These are phyloP conservation scores for Penicillium macrosclerotiorum DNA, from an alignment of 495 filamentous ascomycete genomes.

Conservation along the genomic window DNA sequence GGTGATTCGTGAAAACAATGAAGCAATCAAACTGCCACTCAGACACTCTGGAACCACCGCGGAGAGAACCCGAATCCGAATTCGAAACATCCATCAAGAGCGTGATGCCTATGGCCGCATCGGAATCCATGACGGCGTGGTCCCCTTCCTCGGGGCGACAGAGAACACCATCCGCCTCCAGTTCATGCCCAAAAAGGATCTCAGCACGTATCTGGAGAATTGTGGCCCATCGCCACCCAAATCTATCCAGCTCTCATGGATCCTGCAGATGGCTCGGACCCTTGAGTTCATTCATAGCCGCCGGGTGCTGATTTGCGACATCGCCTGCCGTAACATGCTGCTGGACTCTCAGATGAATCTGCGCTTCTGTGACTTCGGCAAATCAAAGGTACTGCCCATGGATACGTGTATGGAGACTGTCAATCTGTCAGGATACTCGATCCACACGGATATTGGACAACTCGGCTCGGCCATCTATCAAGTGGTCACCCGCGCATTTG, in stretches of 20 bases:
- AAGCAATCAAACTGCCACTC: too few relatives aligned
- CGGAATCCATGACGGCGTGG: not conserved
- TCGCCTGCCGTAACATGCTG: conserved; percentile 28
- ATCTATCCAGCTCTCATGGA: not conserved
- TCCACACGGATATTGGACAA: conserved; percentile 26
- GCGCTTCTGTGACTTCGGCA: conserved; percentile 31
- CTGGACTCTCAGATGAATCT: conserved; percentile 28
- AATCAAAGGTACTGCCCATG: conserved; percentile 25
- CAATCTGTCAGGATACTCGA: conserved; percentile 24
- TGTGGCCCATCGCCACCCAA: not conserved
- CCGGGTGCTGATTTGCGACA: conserved; percentile 30
- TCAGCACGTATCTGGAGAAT: not conserved
- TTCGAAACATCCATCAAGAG: not conserved
- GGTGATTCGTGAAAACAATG: too few relatives aligned
- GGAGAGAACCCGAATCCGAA: not conserved
- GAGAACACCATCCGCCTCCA: not conserved
- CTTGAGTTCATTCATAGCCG: conserved; percentile 24
- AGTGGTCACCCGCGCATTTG: conserved; percentile 22
- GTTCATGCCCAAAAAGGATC: not conserved
- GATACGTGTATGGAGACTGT: conserved; percentile 24
- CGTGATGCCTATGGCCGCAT: not conserved
- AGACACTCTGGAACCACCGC: too few relatives aligned
- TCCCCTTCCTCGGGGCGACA: not conserved
- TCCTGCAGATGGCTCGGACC: conserved; percentile 30
- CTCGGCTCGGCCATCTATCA: conserved; percentile 33